These are phyloP conservation scores for Mycena chlorophos DNA, from an alignment of 768 basidiomycete species.

Conservation along the genomic window DNA sequence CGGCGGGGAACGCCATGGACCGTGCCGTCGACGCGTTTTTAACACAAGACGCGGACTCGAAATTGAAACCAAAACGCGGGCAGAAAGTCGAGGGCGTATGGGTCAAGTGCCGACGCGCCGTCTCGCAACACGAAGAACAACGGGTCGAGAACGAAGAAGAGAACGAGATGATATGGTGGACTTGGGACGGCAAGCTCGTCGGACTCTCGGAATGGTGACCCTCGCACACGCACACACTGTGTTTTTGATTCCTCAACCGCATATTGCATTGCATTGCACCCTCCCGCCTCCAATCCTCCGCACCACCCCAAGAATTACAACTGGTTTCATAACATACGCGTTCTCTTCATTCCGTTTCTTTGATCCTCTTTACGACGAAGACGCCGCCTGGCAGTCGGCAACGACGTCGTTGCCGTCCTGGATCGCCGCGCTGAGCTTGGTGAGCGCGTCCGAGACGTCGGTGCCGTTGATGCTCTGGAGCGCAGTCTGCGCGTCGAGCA, in stretches of 20 bases:
- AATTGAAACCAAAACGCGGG: conserved; percentile 23
- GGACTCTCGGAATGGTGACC: conserved; percentile 55
- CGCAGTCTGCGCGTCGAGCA: conserved; percentile 22
- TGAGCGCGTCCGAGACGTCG: conserved; percentile 12
- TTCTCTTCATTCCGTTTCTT: too few species aligned
- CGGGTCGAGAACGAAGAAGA: conserved; percentile 28
- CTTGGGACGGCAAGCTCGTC: conserved; percentile 56
- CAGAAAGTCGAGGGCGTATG: conserved; percentile 49
- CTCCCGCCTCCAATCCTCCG: background rate
- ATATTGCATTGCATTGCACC: background rate
- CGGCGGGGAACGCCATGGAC: conserved; percentile 40
- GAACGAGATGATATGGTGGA: conserved; percentile 64
- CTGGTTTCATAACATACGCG: too few species aligned
- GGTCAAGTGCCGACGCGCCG: conserved; percentile 42
- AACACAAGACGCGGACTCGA: conserved; percentile 24
- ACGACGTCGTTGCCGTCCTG: conserved; percentile 16
- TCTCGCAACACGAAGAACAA: too few species aligned
- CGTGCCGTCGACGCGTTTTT: conserved; percentile 40
- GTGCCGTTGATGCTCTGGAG: conserved; percentile 15
- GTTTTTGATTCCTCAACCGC: background rate
- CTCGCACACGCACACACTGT: too few species aligned
- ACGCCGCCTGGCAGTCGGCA: conserved; percentile 9
- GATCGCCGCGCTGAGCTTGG: conserved; percentile 17
- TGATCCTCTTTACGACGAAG: too few species aligned
- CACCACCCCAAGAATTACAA: too few species aligned